Percentiles rank a stretch among this genome's conserved stretches.
Evolutionary conservation across 164 flowering plant genomes (phyloP).

Genomic region (grape (Vitis vinifera)): ASM3070453v1 NC_081821.1:5347001-5347500

Average conservation of each 20-base stretch:
- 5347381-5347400: too few species aligned
- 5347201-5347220: not conserved
- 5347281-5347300: not conserved
- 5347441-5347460: too few species aligned
- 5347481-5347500: too few species aligned
- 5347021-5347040: slow-evolving; percentile 14
- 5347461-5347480: too few species aligned
- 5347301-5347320: not conserved
- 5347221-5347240: not conserved
- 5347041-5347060: slow-evolving; percentile 21
- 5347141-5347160: slow-evolving; percentile 30
- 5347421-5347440: too few species aligned
- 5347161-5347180: slow-evolving; percentile 6
- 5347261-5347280: too few species aligned
- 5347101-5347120: slow-evolving; percentile 3
- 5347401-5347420: too few species aligned
- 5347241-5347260: not conserved
- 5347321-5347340: not conserved
- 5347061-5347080: slow-evolving; percentile 9
- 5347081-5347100: slow-evolving; percentile 11
- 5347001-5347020: not conserved
- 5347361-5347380: too few species aligned
- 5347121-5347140: slow-evolving; percentile 20
- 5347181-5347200: not conserved
- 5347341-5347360: not conserved